phyloP scores from a whole-genome alignment of 2,329 filamentous ascomycete genomes.

The Xylariaceae sp. region DNA sequence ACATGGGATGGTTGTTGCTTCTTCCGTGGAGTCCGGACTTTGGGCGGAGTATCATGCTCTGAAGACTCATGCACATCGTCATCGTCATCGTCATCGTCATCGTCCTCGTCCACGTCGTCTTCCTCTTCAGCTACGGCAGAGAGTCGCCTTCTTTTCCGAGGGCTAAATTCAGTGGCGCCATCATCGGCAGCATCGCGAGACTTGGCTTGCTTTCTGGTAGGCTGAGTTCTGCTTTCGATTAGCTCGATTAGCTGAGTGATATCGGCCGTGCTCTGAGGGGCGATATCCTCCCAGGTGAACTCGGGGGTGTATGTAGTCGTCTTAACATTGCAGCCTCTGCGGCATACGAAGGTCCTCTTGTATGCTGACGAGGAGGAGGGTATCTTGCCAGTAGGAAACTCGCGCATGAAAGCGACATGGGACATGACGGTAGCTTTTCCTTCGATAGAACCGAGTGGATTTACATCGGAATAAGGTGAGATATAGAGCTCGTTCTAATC shows the following conservation, averaged over 20 bases:
- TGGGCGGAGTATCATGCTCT: constrained; percentile 31
- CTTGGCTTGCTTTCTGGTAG: constrained; percentile 49
- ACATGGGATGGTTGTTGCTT: constrained; percentile 46
- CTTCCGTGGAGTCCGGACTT: constrained; percentile 51
- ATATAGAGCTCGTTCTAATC: constrained; percentile 83
- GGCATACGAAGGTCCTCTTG: constrained; percentile 85
- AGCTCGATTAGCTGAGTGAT: constrained; percentile 61
- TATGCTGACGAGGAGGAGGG: constrained; percentile 67
- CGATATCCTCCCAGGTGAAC: constrained; percentile 86
- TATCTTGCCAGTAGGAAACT: constrained; percentile 70
- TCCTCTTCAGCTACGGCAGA: constrained; percentile 17
- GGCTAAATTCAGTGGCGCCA: constrained; percentile 17
- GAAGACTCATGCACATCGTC: constrained; percentile 33
- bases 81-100: constrained; percentile 16
- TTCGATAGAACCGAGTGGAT: constrained; percentile 82
- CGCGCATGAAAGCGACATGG: constrained; percentile 56
- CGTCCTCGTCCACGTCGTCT: constrained; percentile 4
- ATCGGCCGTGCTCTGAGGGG: constrained; percentile 58
- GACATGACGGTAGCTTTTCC: constrained; percentile 82
- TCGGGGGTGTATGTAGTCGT: constrained; percentile 90
- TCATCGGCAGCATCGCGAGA: constrained; percentile 32
- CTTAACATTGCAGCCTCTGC: constrained; percentile 80
- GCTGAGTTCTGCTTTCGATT: constrained; percentile 68
- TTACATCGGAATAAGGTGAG: constrained; percentile 79
- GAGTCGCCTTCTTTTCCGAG: constrained; percentile 14